Percentiles rank a stretch among this genome's conserved stretches.
Evolutionary conservation across 345 rosid genomes (phyloP).

Genomic region (Sonneratia caseolaris): DNA sequence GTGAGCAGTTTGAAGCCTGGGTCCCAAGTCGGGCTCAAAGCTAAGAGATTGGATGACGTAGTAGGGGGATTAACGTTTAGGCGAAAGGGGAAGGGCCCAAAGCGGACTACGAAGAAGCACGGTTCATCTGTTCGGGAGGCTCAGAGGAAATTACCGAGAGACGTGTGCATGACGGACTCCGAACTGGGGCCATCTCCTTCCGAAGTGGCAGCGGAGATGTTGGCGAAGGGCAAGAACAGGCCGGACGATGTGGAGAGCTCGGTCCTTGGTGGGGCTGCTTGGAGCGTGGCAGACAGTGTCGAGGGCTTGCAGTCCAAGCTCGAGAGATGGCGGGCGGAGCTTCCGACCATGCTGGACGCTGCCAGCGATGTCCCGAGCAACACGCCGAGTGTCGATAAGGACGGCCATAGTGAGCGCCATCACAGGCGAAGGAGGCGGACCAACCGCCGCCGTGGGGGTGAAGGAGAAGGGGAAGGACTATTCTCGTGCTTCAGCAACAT

Average conservation of each 20-base stretch:
- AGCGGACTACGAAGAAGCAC: not conserved
- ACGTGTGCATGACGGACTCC: slow-evolving; percentile 42
- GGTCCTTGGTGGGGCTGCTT: slow-evolving; percentile 22
- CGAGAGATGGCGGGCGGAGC: slow-evolving; percentile 74
- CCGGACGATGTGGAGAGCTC: slow-evolving; percentile 34
- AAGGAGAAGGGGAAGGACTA: slow-evolving; percentile 22
- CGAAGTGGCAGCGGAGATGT: slow-evolving; percentile 54
- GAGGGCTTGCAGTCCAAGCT: slow-evolving; percentile 80
- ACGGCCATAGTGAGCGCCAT: slow-evolving; percentile 11
- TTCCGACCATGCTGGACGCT: slow-evolving; percentile 49
- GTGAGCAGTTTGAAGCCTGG: slow-evolving; percentile 11
- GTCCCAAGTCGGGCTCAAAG: slow-evolving; percentile 10
- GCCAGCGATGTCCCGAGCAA: slow-evolving; percentile 37
- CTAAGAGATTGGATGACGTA: not conserved
- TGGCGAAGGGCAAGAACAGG: slow-evolving; percentile 22
- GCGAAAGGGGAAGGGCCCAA: not conserved
- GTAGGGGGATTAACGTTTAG: not conserved
- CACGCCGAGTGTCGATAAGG: slow-evolving; percentile 13
- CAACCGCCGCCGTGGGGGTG: slow-evolving; percentile 20
- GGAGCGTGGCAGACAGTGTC: slow-evolving; percentile 60
- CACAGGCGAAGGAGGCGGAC: slow-evolving; percentile 9
- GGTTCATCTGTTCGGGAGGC: not conserved
- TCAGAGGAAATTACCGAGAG: slow-evolving; percentile 5
- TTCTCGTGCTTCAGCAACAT: slow-evolving; percentile 67
- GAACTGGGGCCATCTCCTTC: slow-evolving; percentile 84